A percentile compares a stretch with the other conserved stretches of the same genome.
phyloP scores from a whole-genome alignment of 306 rosid genomes.

The Oemleria cerasiformis region DNA sequence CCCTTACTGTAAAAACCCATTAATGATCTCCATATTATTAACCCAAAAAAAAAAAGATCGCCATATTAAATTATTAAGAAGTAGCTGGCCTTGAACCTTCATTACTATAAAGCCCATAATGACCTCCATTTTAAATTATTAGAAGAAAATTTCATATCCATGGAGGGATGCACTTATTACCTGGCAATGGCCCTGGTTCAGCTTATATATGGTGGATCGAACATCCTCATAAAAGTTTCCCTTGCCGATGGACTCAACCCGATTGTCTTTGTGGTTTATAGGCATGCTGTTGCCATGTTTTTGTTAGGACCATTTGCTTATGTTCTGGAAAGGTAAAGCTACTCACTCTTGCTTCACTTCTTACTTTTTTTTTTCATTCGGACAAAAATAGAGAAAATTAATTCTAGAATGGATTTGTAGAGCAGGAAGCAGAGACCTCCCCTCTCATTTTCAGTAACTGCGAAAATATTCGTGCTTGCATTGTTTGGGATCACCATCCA shows the following conservation, averaged over 20 bases:
- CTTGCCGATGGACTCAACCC: slow-evolving; percentile 23
- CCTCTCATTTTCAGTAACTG: neutral
- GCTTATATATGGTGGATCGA: slow-evolving; percentile 18
- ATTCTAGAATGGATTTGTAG: neutral
- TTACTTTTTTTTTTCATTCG: neutral
- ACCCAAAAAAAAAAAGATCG: too few relatives aligned
- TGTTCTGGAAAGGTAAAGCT: neutral
- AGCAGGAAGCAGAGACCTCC: neutral
- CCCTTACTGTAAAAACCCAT: neutral
- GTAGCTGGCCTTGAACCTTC: neutral
- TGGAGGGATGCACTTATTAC: slow-evolving; percentile 20
- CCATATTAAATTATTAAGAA: neutral
- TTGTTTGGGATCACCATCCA: neutral
- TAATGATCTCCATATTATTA: neutral
- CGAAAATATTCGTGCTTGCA: neutral
- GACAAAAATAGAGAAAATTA: neutral
- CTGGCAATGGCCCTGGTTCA: slow-evolving; percentile 23
- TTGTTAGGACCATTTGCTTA: neutral
- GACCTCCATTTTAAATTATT: neutral
- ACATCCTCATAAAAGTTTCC: slow-evolving; percentile 19
- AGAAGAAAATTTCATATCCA: neutral
- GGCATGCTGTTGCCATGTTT: neutral
- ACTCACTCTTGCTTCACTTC: neutral
- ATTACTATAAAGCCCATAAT: neutral
- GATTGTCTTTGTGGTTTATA: neutral